Conservation (phyloP, 2,329 filamentous ascomycete genomes). For the Lizonia empirigonia region DNA sequence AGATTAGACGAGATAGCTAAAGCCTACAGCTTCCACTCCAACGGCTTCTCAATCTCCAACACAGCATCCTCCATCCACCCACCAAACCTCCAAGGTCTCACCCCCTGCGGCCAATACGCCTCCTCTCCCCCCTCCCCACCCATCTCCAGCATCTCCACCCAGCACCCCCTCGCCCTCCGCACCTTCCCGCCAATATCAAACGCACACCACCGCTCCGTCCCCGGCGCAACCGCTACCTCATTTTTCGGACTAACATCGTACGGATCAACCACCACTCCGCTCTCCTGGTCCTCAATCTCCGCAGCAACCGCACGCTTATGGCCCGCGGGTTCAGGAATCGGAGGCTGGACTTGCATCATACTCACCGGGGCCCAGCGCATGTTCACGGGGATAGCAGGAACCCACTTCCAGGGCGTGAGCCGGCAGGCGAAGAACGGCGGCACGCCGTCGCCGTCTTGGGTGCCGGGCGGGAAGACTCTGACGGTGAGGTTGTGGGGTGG, state of each 20-base stretch:
- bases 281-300: conserved; percentile 11
- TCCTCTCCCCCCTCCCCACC: conserved; percentile 5
- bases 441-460: conserved; percentile 27
- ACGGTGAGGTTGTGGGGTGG: conserved; percentile 31
- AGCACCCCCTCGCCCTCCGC: conserved; percentile 34
- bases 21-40: conserved; percentile 33
- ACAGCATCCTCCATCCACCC: conserved; percentile 39
- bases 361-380: conserved; percentile 32
- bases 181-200: conserved; percentile 28
- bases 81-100: conserved; percentile 34
- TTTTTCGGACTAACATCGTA: conserved; percentile 30
- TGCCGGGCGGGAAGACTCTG: conserved; percentile 34
- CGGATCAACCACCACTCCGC: conserved; percentile 19
- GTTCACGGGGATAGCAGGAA: conserved; percentile 33
- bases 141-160: conserved; percentile 25
- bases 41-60: conserved; percentile 27
- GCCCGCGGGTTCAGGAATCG: conserved; percentile 21
- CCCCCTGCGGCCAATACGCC: conserved; percentile 29
- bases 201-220: conserved; percentile 34
- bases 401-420: conserved; percentile 35
- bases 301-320: conserved; percentile 14
- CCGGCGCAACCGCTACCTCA: conserved; percentile 27
- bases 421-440: conserved; percentile 37
- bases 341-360: conserved; percentile 32
- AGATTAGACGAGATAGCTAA: not conserved